A percentile compares a stretch with the other conserved stretches of the same genome.
phyloP scores from a whole-genome alignment of 345 rosid genomes.

The Euphorbia peplus region DNA sequence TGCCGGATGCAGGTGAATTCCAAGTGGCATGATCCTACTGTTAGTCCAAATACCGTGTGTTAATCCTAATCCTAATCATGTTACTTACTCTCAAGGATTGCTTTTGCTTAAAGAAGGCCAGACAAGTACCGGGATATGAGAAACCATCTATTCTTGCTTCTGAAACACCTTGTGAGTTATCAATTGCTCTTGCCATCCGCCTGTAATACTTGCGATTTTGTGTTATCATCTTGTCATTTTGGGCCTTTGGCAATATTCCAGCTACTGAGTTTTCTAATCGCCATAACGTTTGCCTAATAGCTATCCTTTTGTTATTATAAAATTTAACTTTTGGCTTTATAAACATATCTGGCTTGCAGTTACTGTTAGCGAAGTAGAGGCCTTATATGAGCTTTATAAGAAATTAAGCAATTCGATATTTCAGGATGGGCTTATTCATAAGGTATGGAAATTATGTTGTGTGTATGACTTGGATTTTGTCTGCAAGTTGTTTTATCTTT shows the following conservation, averaged over 20 bases:
- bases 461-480: not conserved
- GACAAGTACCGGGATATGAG: constrained; percentile 50
- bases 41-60: not conserved
- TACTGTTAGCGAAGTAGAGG: constrained; percentile 71
- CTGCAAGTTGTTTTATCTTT: not conserved
- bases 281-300: too few relatives aligned
- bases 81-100: constrained; percentile 44
- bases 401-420: constrained; percentile 83
- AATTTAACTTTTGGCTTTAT: not conserved
- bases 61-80: too few relatives aligned
- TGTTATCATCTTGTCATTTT: not conserved
- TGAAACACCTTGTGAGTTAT: constrained; percentile 67
- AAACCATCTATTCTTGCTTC: constrained; percentile 67
- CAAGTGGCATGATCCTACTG: constrained; percentile 7
- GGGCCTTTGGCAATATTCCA: constrained; percentile 5
- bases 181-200: not conserved
- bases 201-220: not conserved
- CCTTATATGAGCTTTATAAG: constrained; percentile 72
- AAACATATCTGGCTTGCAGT: constrained; percentile 43
- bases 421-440: constrained; percentile 84
- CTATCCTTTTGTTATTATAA: not conserved
- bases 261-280: not conserved
- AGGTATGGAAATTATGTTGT: constrained; percentile 38
- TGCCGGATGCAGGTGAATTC: constrained; percentile 12
- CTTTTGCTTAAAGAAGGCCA: constrained; percentile 32